Evolutionary conservation across 495 filamentous ascomycete genomes (phyloP).

Genomic region (Xylaria sp.): DNA sequence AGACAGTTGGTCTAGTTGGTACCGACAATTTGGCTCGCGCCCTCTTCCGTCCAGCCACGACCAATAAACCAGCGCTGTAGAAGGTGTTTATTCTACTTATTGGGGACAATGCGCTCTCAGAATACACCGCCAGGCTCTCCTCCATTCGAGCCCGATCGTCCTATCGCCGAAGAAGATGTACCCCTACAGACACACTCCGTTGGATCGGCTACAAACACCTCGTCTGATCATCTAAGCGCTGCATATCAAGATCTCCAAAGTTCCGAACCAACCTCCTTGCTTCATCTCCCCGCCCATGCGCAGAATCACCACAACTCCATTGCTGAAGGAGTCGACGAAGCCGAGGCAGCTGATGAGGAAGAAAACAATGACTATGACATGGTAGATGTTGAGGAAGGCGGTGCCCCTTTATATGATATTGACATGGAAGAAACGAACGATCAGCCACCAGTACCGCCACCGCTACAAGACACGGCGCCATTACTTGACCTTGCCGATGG

Average conservation of each 20-base stretch:
- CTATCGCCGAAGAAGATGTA: slow-evolving; percentile 38
- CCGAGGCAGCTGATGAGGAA: slow-evolving; percentile 27
- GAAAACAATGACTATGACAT: slow-evolving; percentile 32
- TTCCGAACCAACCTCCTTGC: slow-evolving; percentile 3
- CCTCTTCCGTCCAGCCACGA: neutral
- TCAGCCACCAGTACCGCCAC: slow-evolving; percentile 23
- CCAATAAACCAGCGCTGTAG: neutral
- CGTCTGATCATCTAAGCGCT: neutral
- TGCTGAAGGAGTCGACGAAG: slow-evolving; percentile 30
- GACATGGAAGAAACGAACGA: slow-evolving; percentile 39
- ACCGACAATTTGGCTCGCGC: slow-evolving; percentile 3
- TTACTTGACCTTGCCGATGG: slow-evolving; percentile 15
- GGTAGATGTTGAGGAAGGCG: slow-evolving; percentile 36
- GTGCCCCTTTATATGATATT: slow-evolving; percentile 34
- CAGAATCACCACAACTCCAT: slow-evolving; percentile 3
- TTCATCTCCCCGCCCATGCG: neutral
- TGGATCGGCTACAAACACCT: slow-evolving; percentile 29
- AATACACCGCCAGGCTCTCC: slow-evolving; percentile 35
- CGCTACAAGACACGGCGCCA: slow-evolving; percentile 27
- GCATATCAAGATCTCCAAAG: slow-evolving; percentile 14
- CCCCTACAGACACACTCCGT: slow-evolving; percentile 31
- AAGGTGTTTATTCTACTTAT: neutral
- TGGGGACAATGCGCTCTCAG: slow-evolving; percentile 35
- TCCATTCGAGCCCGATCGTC: slow-evolving; percentile 36
- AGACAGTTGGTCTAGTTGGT: slow-evolving; percentile 2